Evolutionary conservation across 2,329 filamentous ascomycete species (phyloP).

Genomic region (Fusarium decemcellulare): DNA sequence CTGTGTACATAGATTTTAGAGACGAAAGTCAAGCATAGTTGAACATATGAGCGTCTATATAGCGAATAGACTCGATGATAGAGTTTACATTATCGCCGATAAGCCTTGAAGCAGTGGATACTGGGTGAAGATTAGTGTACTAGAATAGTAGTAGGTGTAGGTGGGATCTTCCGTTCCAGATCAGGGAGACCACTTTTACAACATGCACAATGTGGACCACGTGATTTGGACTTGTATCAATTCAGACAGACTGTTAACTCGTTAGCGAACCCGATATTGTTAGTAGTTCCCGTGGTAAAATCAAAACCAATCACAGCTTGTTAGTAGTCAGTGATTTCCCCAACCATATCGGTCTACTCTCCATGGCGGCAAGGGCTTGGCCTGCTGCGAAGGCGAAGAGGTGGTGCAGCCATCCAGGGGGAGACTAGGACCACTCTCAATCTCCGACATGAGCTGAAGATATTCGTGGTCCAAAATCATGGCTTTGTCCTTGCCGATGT

Average conservation of each 20-base stretch:
- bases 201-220: too few species aligned
- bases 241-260: too few species aligned
- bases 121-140: too few species aligned
- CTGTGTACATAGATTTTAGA: slow-evolving; percentile 2
- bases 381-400: background rate
- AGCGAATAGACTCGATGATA: background rate
- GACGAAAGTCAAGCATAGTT: background rate
- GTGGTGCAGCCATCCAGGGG: too few species aligned
- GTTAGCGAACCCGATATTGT: too few species aligned
- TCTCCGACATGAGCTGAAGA: background rate
- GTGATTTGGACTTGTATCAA: too few species aligned
- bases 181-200: too few species aligned
- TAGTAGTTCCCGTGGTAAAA: background rate
- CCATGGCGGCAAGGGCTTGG: background rate
- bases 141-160: too few species aligned
- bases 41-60: background rate
- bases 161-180: too few species aligned
- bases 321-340: too few species aligned
- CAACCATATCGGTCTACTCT: background rate
- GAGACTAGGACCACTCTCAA: background rate
- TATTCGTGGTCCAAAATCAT: background rate
- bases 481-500: background rate
- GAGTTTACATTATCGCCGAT: too few species aligned
- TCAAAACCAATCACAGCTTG: background rate
- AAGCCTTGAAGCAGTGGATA: too few species aligned